phyloP scores from a whole-genome alignment of 805 yeast species.

The Yarrowia phangngaensis region DNA sequence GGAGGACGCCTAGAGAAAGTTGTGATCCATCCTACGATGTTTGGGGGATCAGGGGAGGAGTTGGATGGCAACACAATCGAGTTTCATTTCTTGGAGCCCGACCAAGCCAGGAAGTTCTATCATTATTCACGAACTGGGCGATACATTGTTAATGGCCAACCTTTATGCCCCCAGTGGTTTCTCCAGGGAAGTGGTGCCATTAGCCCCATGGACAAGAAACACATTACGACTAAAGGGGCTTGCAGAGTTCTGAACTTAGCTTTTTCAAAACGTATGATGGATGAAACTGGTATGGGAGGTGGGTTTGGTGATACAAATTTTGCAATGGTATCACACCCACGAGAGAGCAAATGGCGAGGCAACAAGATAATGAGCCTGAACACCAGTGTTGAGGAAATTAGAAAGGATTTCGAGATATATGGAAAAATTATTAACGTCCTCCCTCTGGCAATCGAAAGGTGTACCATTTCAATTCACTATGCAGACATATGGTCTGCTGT shows the following conservation, averaged over 20 bases:
- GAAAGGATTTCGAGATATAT: slow-evolving; percentile 17
- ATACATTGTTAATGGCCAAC: slow-evolving; percentile 24
- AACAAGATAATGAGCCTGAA: slow-evolving; percentile 13
- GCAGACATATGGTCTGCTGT: slow-evolving; percentile 21
- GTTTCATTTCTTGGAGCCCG: slow-evolving; percentile 24
- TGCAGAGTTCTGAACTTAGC: slow-evolving; percentile 8
- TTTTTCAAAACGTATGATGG: slow-evolving; percentile 5
- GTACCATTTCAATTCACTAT: slow-evolving; percentile 21
- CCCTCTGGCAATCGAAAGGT: slow-evolving; percentile 16
- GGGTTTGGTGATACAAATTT: neutral
- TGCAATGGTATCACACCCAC: neutral
- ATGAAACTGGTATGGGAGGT: slow-evolving; percentile 3
- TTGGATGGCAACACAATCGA: slow-evolving; percentile 22
- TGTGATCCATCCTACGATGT: slow-evolving; percentile 21
- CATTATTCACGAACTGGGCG: slow-evolving; percentile 22
- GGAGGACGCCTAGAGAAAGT: slow-evolving; percentile 23
- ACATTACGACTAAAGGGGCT: slow-evolving; percentile 11
- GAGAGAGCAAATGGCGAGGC: slow-evolving; percentile 19
- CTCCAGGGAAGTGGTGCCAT: slow-evolving; percentile 17
- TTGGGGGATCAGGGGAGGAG: slow-evolving; percentile 12
- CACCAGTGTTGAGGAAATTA: slow-evolving; percentile 22
- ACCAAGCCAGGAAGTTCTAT: slow-evolving; percentile 25
- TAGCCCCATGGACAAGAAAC: slow-evolving; percentile 7
- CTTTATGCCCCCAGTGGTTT: slow-evolving; percentile 23
- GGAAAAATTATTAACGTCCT: slow-evolving; percentile 21